A percentile compares a stretch with the other conserved stretches of the same genome.
These are phyloP conservation scores for Clitopilus passeckerianus DNA, from an alignment of 768 basidiomycete genomes.

Conservation along the genomic window DNA sequence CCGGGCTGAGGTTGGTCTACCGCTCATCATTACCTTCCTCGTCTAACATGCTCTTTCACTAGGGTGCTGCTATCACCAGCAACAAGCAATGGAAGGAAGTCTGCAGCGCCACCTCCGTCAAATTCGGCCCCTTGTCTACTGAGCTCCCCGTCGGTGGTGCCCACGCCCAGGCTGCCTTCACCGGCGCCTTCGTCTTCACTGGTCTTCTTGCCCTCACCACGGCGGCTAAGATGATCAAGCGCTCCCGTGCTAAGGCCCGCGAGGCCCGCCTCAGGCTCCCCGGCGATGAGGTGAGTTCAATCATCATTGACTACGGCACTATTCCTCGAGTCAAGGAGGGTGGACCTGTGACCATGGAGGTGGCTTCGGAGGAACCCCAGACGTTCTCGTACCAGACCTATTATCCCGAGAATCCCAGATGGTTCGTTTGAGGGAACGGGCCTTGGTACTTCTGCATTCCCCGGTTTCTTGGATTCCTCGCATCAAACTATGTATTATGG, in stretches of 20 bases:
- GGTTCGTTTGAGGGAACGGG: slow-evolving; percentile 25
- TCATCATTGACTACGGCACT: slow-evolving; percentile 31
- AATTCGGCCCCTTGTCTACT: slow-evolving; percentile 18
- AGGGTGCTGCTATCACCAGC: slow-evolving; percentile 50
- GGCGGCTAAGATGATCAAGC: slow-evolving; percentile 31
- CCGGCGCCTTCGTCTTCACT: slow-evolving; percentile 31
- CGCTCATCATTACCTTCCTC: not conserved
- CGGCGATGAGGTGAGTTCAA: slow-evolving; percentile 47
- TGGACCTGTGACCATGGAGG: slow-evolving; percentile 4
- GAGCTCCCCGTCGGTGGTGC: slow-evolving; percentile 10
- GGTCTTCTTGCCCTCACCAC: slow-evolving; percentile 33
- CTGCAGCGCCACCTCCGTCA: slow-evolving; percentile 28
- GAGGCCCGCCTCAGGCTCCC: slow-evolving; percentile 35
- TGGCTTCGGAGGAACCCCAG: slow-evolving; percentile 7
- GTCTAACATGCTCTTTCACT: not conserved
- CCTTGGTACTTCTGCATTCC: slow-evolving; percentile 3
- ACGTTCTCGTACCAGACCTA: slow-evolving; percentile 13
- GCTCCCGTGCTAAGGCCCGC: slow-evolving; percentile 30
- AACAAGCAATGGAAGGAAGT: slow-evolving; percentile 50
- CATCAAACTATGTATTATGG: not conserved
- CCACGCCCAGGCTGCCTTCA: slow-evolving; percentile 25
- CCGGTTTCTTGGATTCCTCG: not conserved
- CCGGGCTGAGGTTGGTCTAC: slow-evolving; percentile 60
- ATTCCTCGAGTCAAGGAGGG: slow-evolving; percentile 17
- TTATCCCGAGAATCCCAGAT: slow-evolving; percentile 28